Percentiles rank a stretch among this genome's conserved stretches.
Conservation (phyloP, 2,329 filamentous ascomycete genomes). For the Daldinia sp. region DNA sequence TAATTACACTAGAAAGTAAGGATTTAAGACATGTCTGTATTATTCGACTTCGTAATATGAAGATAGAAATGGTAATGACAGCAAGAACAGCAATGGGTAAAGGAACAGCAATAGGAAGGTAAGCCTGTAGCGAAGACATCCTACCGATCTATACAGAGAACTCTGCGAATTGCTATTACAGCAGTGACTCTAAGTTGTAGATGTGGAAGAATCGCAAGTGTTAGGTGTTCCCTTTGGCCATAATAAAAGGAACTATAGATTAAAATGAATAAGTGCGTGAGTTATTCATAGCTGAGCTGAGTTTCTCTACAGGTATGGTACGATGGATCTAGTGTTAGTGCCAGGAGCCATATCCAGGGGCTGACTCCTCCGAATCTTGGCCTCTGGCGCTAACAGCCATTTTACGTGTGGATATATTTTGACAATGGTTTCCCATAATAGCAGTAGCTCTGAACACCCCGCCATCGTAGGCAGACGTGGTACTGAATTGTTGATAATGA, state of each 20-base stretch:
- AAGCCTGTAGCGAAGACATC: background rate
- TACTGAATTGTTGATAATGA: background rate
- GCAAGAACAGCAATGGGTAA: background rate
- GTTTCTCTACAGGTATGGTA: background rate
- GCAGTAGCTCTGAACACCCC: no score
- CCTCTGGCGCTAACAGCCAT: background rate
- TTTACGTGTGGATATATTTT: background rate
- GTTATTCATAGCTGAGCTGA: background rate
- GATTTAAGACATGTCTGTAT: slow-evolving; percentile 1
- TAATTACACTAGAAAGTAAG: slow-evolving; percentile 1
- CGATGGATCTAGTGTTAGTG: background rate
- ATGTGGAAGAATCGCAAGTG: background rate
- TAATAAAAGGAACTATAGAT: background rate
- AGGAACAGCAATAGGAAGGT: background rate
- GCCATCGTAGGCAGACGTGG: background rate
- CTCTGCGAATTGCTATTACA: background rate
- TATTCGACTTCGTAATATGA: background rate
- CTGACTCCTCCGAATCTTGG: slow-evolving; percentile 1
- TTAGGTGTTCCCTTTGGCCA: background rate
- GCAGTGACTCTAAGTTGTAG: background rate
- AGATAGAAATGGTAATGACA: background rate
- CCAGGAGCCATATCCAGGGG: background rate
- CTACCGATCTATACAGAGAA: background rate
- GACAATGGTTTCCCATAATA: background rate
- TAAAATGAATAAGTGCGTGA: background rate